Conservation (phyloP, 2,329 filamentous ascomycete genomes). For the Camillea tinctor region DNA sequence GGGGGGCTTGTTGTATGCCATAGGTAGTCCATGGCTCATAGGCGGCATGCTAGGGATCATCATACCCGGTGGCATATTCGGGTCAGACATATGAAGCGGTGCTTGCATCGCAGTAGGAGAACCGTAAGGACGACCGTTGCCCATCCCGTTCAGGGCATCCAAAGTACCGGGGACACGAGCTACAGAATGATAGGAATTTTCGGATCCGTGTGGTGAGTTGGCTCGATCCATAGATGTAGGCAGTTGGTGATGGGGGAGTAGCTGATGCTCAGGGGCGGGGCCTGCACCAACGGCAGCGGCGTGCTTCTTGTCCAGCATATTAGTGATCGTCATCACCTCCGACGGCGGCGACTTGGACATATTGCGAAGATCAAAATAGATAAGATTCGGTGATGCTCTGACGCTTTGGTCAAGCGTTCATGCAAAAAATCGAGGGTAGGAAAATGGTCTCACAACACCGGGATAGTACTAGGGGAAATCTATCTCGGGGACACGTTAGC, state of each 20-base stretch:
- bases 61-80: slow-evolving; percentile 34
- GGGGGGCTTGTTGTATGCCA: slow-evolving; percentile 39
- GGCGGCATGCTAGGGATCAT: slow-evolving; percentile 42
- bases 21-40: slow-evolving; percentile 32
- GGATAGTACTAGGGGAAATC: neutral
- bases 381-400: neutral
- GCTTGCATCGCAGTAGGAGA: slow-evolving; percentile 54
- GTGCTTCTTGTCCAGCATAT: slow-evolving; percentile 32
- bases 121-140: slow-evolving; percentile 45
- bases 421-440: neutral
- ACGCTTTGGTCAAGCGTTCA: slow-evolving; percentile 1
- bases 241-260: slow-evolving; percentile 29
- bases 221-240: slow-evolving; percentile 49
- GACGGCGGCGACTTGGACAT: slow-evolving; percentile 34
- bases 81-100: slow-evolving; percentile 45
- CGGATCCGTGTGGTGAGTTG: slow-evolving; percentile 58
- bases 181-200: slow-evolving; percentile 56
- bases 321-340: slow-evolving; percentile 35
- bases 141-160: slow-evolving; percentile 41
- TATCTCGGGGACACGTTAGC: neutral
- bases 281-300: slow-evolving; percentile 26
- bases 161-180: slow-evolving; percentile 31
- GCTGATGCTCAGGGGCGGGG: slow-evolving; percentile 23
- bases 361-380: slow-evolving; percentile 2
- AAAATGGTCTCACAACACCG: neutral